Evolutionary conservation across 352 stramenopile species (phyloP).

Genomic region (Aphanomyces invadans): DNA sequence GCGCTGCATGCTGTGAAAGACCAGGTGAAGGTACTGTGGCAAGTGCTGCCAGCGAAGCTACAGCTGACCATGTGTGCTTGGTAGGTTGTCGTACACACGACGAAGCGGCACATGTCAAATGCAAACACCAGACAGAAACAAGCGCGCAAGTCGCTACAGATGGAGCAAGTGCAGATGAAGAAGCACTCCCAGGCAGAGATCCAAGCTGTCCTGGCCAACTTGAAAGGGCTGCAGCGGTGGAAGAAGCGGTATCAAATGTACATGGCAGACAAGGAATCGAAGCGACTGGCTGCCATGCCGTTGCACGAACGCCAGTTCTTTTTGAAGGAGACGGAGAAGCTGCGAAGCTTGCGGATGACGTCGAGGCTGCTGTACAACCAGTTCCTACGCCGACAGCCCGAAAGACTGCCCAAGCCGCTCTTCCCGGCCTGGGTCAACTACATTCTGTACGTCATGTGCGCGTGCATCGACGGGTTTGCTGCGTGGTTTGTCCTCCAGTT

Average conservation of each 20-base stretch:
- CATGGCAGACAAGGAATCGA: slow-evolving; percentile 34
- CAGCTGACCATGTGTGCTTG: no score
- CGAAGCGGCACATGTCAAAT: background rate
- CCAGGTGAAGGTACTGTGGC: slow-evolving; percentile 20
- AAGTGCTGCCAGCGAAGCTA: no score
- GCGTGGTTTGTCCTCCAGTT: slow-evolving; percentile 68
- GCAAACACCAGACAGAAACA: background rate
- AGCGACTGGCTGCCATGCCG: slow-evolving; percentile 36
- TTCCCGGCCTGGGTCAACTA: slow-evolving; percentile 72
- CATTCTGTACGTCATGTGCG: slow-evolving; percentile 55
- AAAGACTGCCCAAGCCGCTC: slow-evolving; percentile 40
- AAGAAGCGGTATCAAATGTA: slow-evolving; percentile 56
- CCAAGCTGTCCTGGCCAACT: slow-evolving; percentile 35
- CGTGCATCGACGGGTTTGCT: slow-evolving; percentile 44
- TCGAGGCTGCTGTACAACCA: slow-evolving; percentile 67
- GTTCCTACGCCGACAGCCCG: slow-evolving; percentile 48
- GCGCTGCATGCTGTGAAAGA: background rate
- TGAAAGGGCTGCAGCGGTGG: slow-evolving; percentile 42
- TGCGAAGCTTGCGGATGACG: slow-evolving; percentile 51
- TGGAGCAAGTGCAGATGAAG: slow-evolving; percentile 28
- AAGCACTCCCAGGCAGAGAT: slow-evolving; percentile 38
- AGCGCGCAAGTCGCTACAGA: slow-evolving; percentile 21
- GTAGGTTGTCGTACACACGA: slow-evolving; percentile 5
- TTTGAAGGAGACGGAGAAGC: slow-evolving; percentile 46
- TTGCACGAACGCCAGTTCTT: slow-evolving; percentile 56